A percentile compares a stretch with the other conserved stretches of the same genome.
These are phyloP conservation scores for Endotrypanum monterogeii DNA, from an alignment of 208 protist genomes.

Conservation along the genomic window DNA sequence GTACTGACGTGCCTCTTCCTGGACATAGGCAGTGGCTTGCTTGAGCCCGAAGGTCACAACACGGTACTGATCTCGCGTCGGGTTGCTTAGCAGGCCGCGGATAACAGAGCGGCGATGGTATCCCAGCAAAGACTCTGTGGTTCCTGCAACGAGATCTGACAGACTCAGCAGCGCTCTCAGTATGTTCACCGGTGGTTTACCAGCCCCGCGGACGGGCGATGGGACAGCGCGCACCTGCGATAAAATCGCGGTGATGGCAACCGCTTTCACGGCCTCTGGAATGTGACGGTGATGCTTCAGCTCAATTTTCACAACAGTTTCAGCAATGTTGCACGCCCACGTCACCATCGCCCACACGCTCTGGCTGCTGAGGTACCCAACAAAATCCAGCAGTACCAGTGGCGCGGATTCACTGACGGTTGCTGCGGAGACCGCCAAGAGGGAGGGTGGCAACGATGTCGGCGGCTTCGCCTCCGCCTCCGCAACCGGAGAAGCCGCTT, in stretches of 20 bases:
- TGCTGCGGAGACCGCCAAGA: neutral
- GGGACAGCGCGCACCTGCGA: constrained; percentile 67
- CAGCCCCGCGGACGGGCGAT: constrained; percentile 6
- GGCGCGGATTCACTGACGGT: constrained; percentile 39
- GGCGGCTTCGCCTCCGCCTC: neutral
- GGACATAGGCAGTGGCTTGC: constrained; percentile 67
- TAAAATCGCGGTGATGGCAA: constrained; percentile 53
- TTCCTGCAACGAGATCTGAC: constrained; percentile 51
- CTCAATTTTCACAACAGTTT: constrained; percentile 59
- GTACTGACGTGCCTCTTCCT: constrained; percentile 41
- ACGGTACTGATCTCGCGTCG: constrained; percentile 61
- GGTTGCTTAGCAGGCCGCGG: constrained; percentile 43
- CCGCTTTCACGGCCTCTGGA: constrained; percentile 29
- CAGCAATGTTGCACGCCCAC: constrained; percentile 61
- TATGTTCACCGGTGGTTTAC: constrained; percentile 29
- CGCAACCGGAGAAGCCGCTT: constrained; percentile 21
- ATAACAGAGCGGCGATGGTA: constrained; percentile 48
- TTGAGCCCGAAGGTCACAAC: constrained; percentile 64
- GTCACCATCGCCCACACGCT: constrained; percentile 72
- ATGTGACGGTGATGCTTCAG: constrained; percentile 38
- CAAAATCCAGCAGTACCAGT: constrained; percentile 68
- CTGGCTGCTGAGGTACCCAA: constrained; percentile 53
- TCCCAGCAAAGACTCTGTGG: constrained; percentile 52
- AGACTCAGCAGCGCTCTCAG: constrained; percentile 42
- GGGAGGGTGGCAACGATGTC: neutral